Percentiles rank a stretch among this genome's conserved stretches.
Conservation (phyloP, 2,329 filamentous ascomycete genomes). For the Diaporthe capsici region DNA sequence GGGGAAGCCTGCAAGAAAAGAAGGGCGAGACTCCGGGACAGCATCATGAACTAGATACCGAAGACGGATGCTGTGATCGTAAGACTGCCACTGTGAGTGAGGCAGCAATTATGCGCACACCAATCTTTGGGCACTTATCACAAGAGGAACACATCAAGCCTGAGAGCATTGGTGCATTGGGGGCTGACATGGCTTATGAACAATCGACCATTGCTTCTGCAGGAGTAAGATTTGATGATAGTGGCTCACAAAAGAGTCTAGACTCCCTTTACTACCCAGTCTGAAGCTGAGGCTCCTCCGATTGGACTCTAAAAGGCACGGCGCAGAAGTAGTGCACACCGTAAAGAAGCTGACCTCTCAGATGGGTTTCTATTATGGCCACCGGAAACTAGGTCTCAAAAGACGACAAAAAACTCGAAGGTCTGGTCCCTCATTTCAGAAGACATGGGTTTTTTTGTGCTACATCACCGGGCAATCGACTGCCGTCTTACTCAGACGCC, state of each 20-base stretch:
- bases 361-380: background rate
- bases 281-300: background rate
- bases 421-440: too few species aligned
- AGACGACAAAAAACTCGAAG: background rate
- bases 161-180: background rate
- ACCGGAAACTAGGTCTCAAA: background rate
- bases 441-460: too few species aligned
- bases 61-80: background rate
- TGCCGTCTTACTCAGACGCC: background rate
- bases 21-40: background rate
- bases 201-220: background rate
- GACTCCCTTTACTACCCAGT: background rate
- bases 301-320: conserved; percentile 5
- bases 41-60: background rate
- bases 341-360: background rate
- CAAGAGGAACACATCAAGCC: background rate
- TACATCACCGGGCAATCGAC: too few species aligned
- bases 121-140: background rate
- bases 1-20: conserved; percentile 14
- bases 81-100: background rate
- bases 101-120: background rate
- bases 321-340: background rate
- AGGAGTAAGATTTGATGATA: background rate
- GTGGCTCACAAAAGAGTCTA: background rate
- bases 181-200: background rate